A percentile compares a stretch with the other conserved stretches of the same genome.
phyloP scores from a whole-genome alignment of 140 eudicot genomes.

The Oenanthe javanica region DNA sequence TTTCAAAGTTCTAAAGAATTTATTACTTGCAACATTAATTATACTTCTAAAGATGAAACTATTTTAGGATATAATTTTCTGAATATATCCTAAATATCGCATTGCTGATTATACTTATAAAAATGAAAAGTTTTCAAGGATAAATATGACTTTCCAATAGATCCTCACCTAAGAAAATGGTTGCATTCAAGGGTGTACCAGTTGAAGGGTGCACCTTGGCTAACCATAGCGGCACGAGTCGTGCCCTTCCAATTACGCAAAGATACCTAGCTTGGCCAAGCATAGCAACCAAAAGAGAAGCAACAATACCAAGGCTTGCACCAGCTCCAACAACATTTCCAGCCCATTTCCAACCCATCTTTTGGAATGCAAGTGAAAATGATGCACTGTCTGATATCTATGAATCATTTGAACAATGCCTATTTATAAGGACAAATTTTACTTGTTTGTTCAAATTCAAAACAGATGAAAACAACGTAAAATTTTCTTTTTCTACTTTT shows the following conservation, averaged over 20 bases:
- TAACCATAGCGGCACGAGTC: constrained; percentile 78
- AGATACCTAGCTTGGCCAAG: constrained; percentile 93
- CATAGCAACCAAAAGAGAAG: constrained; percentile 78
- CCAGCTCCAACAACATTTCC: constrained; percentile 80
- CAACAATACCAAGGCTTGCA: constrained; percentile 70
- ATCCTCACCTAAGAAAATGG: constrained; percentile 56
- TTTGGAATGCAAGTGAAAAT: constrained; percentile 64
- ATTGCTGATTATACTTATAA: neutral
- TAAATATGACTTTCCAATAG: neutral
- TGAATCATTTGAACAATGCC: constrained; percentile 39
- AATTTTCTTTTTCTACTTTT: neutral
- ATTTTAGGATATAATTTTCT: neutral
- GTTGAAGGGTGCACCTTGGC: constrained; percentile 84
- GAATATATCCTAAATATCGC: neutral
- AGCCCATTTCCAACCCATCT: constrained; percentile 79
- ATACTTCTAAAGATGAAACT: neutral
- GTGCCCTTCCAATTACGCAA: constrained; percentile 74
- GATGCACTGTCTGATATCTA: constrained; percentile 56
- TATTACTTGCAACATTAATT: neutral
- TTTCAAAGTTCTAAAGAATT: neutral
- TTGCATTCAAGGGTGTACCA: constrained; percentile 83
- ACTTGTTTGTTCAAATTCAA: constrained; percentile 23
- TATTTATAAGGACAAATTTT: constrained; percentile 29
- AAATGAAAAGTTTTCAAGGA: no score
- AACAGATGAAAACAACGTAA: neutral